Conservation (phyloP, 371 early-diverging fungal genomes). For the Saksenaea vasiformis region DNA sequence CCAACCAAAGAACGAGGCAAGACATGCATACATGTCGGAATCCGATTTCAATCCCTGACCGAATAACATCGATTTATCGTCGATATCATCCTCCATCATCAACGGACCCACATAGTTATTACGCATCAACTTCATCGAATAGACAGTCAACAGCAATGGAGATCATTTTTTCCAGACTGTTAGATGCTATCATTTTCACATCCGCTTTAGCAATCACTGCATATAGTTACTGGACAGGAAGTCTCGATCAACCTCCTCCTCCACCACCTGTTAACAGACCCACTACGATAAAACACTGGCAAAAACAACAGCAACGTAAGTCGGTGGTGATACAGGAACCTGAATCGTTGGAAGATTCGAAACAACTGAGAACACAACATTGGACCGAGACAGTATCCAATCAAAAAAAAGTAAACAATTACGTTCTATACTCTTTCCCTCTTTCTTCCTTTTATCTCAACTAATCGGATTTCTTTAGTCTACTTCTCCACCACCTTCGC, state of each 20-base stretch:
- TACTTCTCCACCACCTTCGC: not conserved
- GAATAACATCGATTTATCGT: not conserved
- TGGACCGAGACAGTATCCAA: constrained; percentile 4
- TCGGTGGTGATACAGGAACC: constrained; percentile 1
- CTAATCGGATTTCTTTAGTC: not conserved
- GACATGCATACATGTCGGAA: constrained; percentile 2
- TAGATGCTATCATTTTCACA: constrained; percentile 20
- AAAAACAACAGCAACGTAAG: not conserved
- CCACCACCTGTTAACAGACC: not conserved
- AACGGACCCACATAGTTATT: not conserved
- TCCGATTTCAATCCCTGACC: constrained; percentile 1
- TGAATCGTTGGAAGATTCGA: not conserved
- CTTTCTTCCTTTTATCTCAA: no score
- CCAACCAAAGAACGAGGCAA: not conserved
- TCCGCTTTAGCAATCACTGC: constrained; percentile 19
- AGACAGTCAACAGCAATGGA: not conserved
- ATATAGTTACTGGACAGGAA: constrained; percentile 19
- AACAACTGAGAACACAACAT: not conserved
- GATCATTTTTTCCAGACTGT: constrained; percentile 10
- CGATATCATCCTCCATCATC: not conserved
- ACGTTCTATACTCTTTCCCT: no score
- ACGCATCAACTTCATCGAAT: not conserved
- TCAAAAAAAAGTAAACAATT: constrained; percentile 7
- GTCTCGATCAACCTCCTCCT: not conserved
- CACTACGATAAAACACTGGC: constrained; percentile 3